Evolutionary conservation across 148 eudicot genomes (phyloP).

Genomic region (Camellia japonica): DNA sequence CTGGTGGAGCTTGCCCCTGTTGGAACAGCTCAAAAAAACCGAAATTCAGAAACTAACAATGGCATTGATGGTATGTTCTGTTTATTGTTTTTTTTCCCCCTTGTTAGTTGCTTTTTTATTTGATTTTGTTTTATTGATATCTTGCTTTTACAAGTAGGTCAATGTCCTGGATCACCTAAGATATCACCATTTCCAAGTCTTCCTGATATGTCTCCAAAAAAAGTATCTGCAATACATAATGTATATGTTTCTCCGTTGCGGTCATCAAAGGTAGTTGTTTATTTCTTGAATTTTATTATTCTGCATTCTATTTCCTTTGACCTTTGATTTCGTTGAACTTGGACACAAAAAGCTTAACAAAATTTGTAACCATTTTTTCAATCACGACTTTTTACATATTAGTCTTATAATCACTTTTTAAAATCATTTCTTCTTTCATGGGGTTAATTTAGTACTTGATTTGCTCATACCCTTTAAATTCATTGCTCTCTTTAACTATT

Average conservation of each 20-base stretch:
- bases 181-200: constrained; percentile 80
- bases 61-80: constrained; percentile 49
- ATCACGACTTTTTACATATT: neutral
- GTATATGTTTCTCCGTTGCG: constrained; percentile 94
- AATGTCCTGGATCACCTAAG: constrained; percentile 77
- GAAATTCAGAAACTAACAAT: constrained; percentile 43
- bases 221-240: constrained; percentile 78
- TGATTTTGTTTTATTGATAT: neutral
- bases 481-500: no score
- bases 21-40: constrained; percentile 38
- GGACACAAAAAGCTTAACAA: neutral
- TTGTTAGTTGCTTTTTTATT: neutral
- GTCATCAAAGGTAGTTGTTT: constrained; percentile 76
- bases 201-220: constrained; percentile 99
- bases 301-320: neutral
- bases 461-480: no score
- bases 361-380: neutral
- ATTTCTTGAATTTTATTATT: neutral
- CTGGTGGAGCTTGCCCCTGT: constrained; percentile 73
- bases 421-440: no score
- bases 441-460: no score
- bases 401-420: no score
- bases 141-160: constrained; percentile 45
- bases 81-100: neutral
- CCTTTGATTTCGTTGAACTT: neutral